These are phyloP conservation scores for Erodium maritimum DNA, from an alignment of 345 rosid genomes.

Conservation along the genomic window DNA sequence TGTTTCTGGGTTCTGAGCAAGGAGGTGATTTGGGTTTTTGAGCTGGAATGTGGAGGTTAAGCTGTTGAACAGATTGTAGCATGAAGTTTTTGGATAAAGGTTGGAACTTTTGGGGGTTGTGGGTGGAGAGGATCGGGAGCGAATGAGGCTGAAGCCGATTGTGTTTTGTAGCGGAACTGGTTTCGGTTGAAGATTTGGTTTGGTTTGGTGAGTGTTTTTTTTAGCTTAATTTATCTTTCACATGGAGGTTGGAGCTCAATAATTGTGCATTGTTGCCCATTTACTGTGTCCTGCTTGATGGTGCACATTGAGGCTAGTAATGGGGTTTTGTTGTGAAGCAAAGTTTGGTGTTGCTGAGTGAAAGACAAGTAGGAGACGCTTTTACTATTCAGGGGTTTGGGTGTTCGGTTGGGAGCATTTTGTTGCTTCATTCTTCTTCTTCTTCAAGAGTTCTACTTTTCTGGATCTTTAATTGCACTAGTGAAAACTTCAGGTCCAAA, in stretches of 20 bases:
- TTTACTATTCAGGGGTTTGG: conserved; percentile 7
- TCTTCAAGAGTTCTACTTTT: conserved; percentile 9
- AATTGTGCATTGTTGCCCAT: conserved; percentile 4
- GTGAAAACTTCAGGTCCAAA: conserved; percentile 1
- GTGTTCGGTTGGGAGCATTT: conserved; percentile 10
- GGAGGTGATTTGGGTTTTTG: neutral
- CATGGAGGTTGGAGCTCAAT: conserved; percentile 7
- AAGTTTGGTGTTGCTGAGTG: neutral
- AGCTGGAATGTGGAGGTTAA: neutral
- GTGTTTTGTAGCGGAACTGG: conserved; percentile 44
- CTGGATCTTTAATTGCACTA: conserved; percentile 2
- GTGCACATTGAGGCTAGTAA: neutral
- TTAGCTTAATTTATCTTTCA: neutral
- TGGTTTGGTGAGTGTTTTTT: conserved; percentile 5
- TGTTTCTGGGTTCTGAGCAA: neutral
- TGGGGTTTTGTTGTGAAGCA: neutral
- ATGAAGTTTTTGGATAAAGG: conserved; percentile 14
- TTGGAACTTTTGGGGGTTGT: conserved; percentile 12
- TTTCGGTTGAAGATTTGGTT: conserved; percentile 29
- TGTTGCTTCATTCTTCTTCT: conserved; percentile 6
- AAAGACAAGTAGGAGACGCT: neutral
- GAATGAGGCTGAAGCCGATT: conserved; percentile 43
- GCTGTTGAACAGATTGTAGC: neutral
- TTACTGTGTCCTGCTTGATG: neutral
- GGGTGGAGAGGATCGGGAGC: conserved; percentile 13